phyloP scores from a whole-genome alignment of 495 filamentous ascomycete species.

The Terfezia boudieri region DNA sequence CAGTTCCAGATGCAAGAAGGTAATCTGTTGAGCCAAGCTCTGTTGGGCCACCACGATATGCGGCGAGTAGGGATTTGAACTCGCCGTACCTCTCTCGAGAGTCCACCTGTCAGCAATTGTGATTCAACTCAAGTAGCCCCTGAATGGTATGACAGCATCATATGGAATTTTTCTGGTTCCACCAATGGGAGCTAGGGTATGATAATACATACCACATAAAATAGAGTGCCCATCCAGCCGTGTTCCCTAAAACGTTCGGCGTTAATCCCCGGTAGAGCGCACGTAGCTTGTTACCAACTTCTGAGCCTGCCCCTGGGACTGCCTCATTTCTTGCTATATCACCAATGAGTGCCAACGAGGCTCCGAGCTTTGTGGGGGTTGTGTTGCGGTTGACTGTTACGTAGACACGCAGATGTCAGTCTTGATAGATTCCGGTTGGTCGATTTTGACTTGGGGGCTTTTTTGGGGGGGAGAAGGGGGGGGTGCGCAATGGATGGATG shows the following conservation, averaged over 20 bases:
- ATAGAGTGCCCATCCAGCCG: conserved; percentile 75
- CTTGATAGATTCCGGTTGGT: neutral
- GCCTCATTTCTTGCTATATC: conserved; percentile 35
- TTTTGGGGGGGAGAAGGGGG: neutral
- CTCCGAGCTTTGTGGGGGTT: conserved; percentile 20
- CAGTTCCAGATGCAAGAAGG: conserved; percentile 55
- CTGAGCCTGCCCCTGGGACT: conserved; percentile 2
- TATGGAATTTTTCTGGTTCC: too few relatives aligned
- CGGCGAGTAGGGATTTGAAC: conserved; percentile 15
- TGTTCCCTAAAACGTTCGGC: conserved; percentile 80
- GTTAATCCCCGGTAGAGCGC: conserved; percentile 69
- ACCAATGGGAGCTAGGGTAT: too few relatives aligned
- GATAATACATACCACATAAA: conserved; percentile 40
- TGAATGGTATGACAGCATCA: too few relatives aligned
- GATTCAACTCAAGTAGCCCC: neutral
- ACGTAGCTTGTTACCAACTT: neutral
- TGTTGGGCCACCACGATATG: conserved; percentile 1
- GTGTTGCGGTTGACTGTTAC: conserved; percentile 1
- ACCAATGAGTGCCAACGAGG: conserved; percentile 32
- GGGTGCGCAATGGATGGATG: neutral
- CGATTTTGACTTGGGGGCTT: neutral
- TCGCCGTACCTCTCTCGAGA: conserved; percentile 17
- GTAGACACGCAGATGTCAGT: neutral
- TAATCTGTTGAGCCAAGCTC: conserved; percentile 51
- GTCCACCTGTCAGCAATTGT: conserved; percentile 14